Evolutionary conservation across 139 green algal species (phyloP).

Genomic region (Chloropicon primus): DNA sequence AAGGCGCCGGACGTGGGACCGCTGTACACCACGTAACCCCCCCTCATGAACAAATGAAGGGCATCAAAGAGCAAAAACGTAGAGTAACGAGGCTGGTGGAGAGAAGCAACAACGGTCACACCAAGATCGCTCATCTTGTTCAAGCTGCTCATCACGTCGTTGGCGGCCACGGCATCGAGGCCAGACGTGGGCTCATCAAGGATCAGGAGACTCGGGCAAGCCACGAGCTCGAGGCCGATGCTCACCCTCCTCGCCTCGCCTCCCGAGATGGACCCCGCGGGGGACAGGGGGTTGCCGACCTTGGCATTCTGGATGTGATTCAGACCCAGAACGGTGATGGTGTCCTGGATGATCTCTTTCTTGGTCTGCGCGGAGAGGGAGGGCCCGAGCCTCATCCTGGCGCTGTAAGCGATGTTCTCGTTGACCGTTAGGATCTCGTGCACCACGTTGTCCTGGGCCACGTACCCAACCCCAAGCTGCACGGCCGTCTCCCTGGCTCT

Average conservation of each 20-base stretch:
- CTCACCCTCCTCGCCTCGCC: neutral
- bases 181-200: neutral
- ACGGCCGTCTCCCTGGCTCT: neutral
- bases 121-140: neutral
- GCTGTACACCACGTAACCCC: slow-evolving; percentile 35
- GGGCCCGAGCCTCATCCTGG: neutral
- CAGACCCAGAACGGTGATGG: neutral
- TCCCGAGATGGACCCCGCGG: slow-evolving; percentile 10
- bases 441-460: slow-evolving; percentile 44
- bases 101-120: slow-evolving; percentile 7
- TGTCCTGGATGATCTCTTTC: neutral
- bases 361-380: neutral
- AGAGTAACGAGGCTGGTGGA: neutral
- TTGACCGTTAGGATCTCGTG: slow-evolving; percentile 36
- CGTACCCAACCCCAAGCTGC: slow-evolving; percentile 21
- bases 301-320: slow-evolving; percentile 7
- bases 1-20: slow-evolving; percentile 30
- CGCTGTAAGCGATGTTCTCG: slow-evolving; percentile 4
- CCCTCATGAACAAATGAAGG: neutral
- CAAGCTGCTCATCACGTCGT: neutral
- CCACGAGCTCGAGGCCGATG: neutral
- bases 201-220: neutral
- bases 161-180: neutral
- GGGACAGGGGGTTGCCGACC: neutral
- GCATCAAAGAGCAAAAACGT: neutral